Evolutionary conservation across 768 basidiomycete genomes (phyloP).

Genomic region (Auricularia sp.): DNA sequence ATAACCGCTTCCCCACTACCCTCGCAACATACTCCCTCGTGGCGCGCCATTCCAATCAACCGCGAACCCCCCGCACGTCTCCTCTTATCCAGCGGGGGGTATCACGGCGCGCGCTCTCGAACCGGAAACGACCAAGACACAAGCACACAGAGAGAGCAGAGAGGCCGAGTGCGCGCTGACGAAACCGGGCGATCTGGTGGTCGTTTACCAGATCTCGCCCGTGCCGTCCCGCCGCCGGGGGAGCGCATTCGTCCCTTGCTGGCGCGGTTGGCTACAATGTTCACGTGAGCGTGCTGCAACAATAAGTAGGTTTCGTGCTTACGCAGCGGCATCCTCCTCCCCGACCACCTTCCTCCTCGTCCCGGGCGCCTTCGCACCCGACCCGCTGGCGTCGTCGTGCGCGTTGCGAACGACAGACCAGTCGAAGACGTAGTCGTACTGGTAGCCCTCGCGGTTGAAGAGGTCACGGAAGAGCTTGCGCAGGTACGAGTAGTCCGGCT

Average conservation of each 20-base stretch:
- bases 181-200: not conserved
- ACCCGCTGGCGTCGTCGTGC: constrained; percentile 44
- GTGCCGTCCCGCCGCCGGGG: constrained; percentile 39
- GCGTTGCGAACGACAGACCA: constrained; percentile 84
- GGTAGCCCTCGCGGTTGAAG: constrained; percentile 93
- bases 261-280: constrained; percentile 86
- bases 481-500: constrained; percentile 98
- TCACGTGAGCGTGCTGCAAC: not conserved
- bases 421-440: constrained; percentile 99
- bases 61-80: not conserved
- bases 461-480: constrained; percentile 99
- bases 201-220: constrained; percentile 36
- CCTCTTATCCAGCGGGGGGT: not conserved
- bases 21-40: not conserved
- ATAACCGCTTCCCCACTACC: not conserved
- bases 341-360: constrained; percentile 67
- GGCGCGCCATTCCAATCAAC: not conserved
- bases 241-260: constrained; percentile 46
- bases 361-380: constrained; percentile 50
- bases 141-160: not conserved
- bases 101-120: not conserved
- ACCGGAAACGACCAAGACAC: not conserved
- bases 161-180: not conserved
- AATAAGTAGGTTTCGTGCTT: constrained; percentile 24
- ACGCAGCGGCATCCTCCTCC: constrained; percentile 79